Evolutionary conservation across 805 yeast species (phyloP).

Genomic region (Torulaspora delbrueckii): DNA sequence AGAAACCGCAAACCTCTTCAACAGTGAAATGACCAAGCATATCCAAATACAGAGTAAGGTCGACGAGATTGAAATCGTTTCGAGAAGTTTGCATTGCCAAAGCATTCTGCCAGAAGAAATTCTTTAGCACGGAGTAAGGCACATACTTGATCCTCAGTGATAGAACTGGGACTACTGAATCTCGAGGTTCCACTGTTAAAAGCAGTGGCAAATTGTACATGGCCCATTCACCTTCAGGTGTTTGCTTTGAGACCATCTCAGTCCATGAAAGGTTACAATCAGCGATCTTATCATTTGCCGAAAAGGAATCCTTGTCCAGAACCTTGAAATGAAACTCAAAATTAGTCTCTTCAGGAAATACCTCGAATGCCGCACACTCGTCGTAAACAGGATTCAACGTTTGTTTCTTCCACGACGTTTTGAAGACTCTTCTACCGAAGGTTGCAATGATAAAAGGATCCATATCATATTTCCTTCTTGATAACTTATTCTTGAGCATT

Average conservation of each 20-base stretch:
- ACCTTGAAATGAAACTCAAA: slow-evolving; percentile 68
- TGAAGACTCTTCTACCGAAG: slow-evolving; percentile 80
- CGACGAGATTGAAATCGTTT: slow-evolving; percentile 45
- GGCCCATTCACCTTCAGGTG: slow-evolving; percentile 22
- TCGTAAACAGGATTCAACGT: slow-evolving; percentile 77
- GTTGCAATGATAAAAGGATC: slow-evolving; percentile 93
- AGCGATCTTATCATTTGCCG: slow-evolving; percentile 82
- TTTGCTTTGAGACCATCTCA: slow-evolving; percentile 39
- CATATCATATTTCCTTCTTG: slow-evolving; percentile 78
- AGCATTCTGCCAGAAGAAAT: slow-evolving; percentile 64
- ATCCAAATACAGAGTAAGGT: slow-evolving; percentile 58
- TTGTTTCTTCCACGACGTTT: slow-evolving; percentile 81
- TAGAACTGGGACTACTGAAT: slow-evolving; percentile 42
- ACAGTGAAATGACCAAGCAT: slow-evolving; percentile 44
- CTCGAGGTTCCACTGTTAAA: slow-evolving; percentile 20
- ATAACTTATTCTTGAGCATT: slow-evolving; percentile 55
- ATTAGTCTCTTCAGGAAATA: slow-evolving; percentile 57
- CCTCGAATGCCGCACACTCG: slow-evolving; percentile 75
- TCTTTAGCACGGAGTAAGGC: slow-evolving; percentile 59
- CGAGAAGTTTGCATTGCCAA: slow-evolving; percentile 42
- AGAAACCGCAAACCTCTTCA: slow-evolving; percentile 51
- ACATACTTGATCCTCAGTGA: slow-evolving; percentile 59
- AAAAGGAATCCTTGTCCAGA: slow-evolving; percentile 77
- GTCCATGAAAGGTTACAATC: slow-evolving; percentile 51
- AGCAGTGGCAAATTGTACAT: slow-evolving; percentile 38